phyloP scores from a whole-genome alignment of 768 basidiomycete genomes.

The Pulveroboletus sp. region DNA sequence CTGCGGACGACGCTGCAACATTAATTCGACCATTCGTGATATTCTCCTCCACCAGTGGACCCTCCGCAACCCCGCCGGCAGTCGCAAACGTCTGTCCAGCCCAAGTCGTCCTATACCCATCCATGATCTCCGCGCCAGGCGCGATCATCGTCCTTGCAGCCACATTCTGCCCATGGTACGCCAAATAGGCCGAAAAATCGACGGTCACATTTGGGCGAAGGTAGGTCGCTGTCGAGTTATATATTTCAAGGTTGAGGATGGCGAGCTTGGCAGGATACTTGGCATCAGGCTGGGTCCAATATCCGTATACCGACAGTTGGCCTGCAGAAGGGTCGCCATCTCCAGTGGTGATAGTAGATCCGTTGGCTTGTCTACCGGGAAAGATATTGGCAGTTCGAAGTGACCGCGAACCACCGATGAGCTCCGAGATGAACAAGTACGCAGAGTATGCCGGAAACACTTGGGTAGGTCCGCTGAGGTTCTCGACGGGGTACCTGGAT shows the following conservation, averaged over 20 bases:
- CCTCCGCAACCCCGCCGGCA: conserved; percentile 37
- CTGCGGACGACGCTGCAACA: conserved; percentile 39
- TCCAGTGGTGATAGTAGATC: conserved; percentile 51
- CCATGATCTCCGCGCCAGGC: conserved; percentile 47
- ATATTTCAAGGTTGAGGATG: conserved; percentile 50
- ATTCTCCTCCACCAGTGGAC: conserved; percentile 38
- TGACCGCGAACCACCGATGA: conserved; percentile 41
- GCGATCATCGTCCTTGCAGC: conserved; percentile 43
- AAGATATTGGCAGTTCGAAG: conserved; percentile 49
- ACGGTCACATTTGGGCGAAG: conserved; percentile 43
- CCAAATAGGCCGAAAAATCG: no score
- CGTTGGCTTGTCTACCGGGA: conserved; percentile 50
- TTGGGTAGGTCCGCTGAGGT: conserved; percentile 47
- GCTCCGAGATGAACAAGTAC: no score
- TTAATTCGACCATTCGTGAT: conserved; percentile 32
- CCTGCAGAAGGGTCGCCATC: conserved; percentile 47
- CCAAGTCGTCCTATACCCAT: conserved; percentile 45
- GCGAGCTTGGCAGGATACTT: conserved; percentile 44
- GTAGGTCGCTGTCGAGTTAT: conserved; percentile 43
- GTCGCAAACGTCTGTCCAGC: conserved; percentile 45
- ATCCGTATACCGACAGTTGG: conserved; percentile 49
- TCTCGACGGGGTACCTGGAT: conserved; percentile 47
- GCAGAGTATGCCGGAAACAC: no score
- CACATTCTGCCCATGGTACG: conserved; percentile 25
- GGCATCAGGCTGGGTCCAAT: conserved; percentile 38